Evolutionary conservation across 192 early-diverging fungal species (phyloP).

Genomic region (Umbelopsis sp.): DNA sequence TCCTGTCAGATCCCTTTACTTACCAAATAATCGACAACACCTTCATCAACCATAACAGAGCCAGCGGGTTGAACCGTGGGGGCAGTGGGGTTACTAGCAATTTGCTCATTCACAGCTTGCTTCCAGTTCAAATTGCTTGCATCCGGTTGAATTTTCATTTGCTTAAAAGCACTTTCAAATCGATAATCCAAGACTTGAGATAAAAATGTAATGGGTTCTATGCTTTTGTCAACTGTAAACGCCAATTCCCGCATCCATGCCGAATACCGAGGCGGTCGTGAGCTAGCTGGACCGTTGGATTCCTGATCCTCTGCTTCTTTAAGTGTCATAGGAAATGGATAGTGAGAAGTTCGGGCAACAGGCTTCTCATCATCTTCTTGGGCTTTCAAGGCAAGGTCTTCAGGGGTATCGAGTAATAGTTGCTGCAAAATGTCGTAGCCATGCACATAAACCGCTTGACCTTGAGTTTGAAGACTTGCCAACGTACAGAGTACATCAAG

Average conservation of each 20-base stretch:
- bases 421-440: constrained; percentile 37
- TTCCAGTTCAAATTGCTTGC: neutral
- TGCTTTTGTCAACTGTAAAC: constrained; percentile 36
- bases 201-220: constrained; percentile 42
- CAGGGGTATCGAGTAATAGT: constrained; percentile 27
- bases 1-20: neutral
- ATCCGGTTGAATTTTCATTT: constrained; percentile 29
- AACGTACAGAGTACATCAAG: constrained; percentile 39
- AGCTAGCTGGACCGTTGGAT: constrained; percentile 23
- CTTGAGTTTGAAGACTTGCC: constrained; percentile 28
- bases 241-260: constrained; percentile 44
- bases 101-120: constrained; percentile 2
- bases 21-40: constrained; percentile 38
- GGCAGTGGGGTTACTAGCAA: neutral
- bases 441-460: constrained; percentile 20
- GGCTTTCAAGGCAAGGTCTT: neutral
- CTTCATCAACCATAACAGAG: constrained; percentile 38
- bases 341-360: neutral
- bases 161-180: constrained; percentile 40
- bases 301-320: constrained; percentile 30
- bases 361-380: constrained; percentile 10
- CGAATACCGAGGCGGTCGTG: constrained; percentile 33
- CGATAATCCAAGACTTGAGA: constrained; percentile 40
- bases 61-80: constrained; percentile 2
- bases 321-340: constrained; percentile 32